Evolutionary conservation across 2,329 filamentous ascomycete genomes (phyloP).

Genomic region (Xylaria sp.): DNA sequence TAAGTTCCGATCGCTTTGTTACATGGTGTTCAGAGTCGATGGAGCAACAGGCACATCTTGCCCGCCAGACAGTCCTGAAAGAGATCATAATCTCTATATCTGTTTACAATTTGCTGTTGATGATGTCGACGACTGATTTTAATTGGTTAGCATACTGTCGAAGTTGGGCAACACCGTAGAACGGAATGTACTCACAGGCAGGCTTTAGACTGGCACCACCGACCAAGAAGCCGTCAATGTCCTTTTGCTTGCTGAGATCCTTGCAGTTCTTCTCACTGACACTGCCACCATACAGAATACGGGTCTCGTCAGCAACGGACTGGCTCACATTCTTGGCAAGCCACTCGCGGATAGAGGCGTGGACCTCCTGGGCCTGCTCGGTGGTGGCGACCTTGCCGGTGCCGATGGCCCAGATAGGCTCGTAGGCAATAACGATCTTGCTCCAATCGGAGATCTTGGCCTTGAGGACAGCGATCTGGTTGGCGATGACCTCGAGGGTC

Average conservation of each 20-base stretch:
- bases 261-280: slow-evolving; percentile 98
- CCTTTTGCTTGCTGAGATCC: slow-evolving; percentile 88
- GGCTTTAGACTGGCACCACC: slow-evolving; percentile 97
- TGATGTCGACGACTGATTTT: slow-evolving; percentile 66
- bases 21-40: slow-evolving; percentile 20
- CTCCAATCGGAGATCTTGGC: slow-evolving; percentile 83
- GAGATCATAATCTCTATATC: neutral
- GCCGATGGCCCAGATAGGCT: slow-evolving; percentile 97
- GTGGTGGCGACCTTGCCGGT: slow-evolving; percentile 93
- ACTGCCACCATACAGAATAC: slow-evolving; percentile 95
- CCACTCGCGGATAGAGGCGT: slow-evolving; percentile 91
- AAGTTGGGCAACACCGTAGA: neutral
- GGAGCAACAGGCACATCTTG: slow-evolving; percentile 5
- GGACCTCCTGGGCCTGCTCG: slow-evolving; percentile 92
- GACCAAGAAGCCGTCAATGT: slow-evolving; percentile 98
- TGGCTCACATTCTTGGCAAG: slow-evolving; percentile 80
- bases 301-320: slow-evolving; percentile 82
- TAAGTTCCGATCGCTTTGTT: slow-evolving; percentile 12
- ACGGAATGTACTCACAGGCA: slow-evolving; percentile 72
- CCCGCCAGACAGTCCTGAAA: slow-evolving; percentile 20
- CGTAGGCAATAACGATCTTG: slow-evolving; percentile 96
- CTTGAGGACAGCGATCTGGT: slow-evolving; percentile 86
- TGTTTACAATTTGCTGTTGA: slow-evolving; percentile 65
- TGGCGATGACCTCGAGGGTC: slow-evolving; percentile 86
- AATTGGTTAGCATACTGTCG: slow-evolving; percentile 21